Base-by-base conservation (phyloP, 331 rosid genomes). In the Quercus lobata region DNA sequence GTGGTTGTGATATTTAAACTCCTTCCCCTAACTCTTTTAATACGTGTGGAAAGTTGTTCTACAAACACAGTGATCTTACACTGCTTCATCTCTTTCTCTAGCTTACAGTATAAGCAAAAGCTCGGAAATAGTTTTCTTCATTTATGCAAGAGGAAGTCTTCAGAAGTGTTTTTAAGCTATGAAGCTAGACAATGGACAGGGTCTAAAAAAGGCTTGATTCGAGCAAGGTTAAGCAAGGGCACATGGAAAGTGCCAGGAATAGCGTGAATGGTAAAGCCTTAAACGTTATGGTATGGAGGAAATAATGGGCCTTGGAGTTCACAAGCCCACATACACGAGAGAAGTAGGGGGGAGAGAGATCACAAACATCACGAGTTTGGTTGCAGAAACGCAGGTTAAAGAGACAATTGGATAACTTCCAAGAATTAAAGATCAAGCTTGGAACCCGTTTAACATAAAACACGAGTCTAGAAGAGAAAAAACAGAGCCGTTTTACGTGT, bases 1-100 rank as follows among this genome's bases (percentile, higher is more conserved):
- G 83, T 80, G 69, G 71, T 46, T 62, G 77, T 69, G 75, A 77
- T 52, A 52, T 76, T 76, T 35, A 86, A 34, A 55, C 27, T 17
- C 18, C 61, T 70, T 60, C 27, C 71, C 69, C 61, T 69, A 5
- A 69, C 83, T 58, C 58, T 74, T 66, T 35, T 74, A 60, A 77
- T 34, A 14, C 78, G 29, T 7, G 35, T 0, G 10, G 86, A 25
- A 11, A 76, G 70, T 25, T 73, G 72, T 25, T 73, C 69, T 11
- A 77, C 41, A 4, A 77, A 70, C 53, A 76, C 71, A 0, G 44
- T 69, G 24, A 82, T 34, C 60, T 79, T 85, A 56, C 68, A 46
- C 65, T 79, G 77, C 77, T 82, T 79, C 84, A 76, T 79, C 65
- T 65, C 53, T 21, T 27, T 41, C 8, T n/a, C 35, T 25, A 49